Base-by-base conservation (phyloP, 495 filamentous ascomycete species). In the Aeminium ludgeri region DNA sequence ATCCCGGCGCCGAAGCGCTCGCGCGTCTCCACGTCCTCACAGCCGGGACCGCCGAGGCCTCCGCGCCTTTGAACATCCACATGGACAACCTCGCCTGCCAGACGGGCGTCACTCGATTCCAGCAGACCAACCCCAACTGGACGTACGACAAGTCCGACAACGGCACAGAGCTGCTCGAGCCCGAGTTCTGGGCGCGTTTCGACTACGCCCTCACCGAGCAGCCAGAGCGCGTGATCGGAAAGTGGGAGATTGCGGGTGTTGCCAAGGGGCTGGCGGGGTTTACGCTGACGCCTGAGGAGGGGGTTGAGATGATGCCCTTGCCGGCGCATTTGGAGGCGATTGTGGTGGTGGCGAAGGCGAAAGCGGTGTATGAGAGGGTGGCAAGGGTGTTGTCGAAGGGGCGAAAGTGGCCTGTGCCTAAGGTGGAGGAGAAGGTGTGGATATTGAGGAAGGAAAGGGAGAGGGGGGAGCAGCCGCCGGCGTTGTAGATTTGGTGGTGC, bases 61-160 rank as follows among this genome's bases (percentile, higher is more conserved):
- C 34, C 12, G 10, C 10, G n/a, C 8, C 8, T 20, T 53, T 65
- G 7, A 52, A 56, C 12, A 40, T 91, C 28, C 81, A 96, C 53
- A 72, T 91, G 37, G 86, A 87, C 41, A 89, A 89, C 25, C 60
- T 89, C 3, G 74, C 80, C 16, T 95, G 85, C 58, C 94, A 94
- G 71, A 95, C 89, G 20, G 89, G 89, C 36, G 73, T 94, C 10
- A 92, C 87, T 0, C 72, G 86, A 7, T 99, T 99, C 54, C 66
- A 82, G 12, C 70, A 84, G 47, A 48, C 48, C 52, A 39, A 48
- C 56, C 31, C 50, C 49, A 23, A 30, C 2, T 77, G 73, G 72
- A 36, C 44, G 0, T 77, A 78, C 43, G 75, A 80, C 52, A 82
- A 81, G 54, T 80, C 76, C 0, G 76, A 80, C 44, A 61, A 77